Base-by-base conservation (phyloP, 805 yeast species). In the Saccharomycopsis sp. region DNA sequence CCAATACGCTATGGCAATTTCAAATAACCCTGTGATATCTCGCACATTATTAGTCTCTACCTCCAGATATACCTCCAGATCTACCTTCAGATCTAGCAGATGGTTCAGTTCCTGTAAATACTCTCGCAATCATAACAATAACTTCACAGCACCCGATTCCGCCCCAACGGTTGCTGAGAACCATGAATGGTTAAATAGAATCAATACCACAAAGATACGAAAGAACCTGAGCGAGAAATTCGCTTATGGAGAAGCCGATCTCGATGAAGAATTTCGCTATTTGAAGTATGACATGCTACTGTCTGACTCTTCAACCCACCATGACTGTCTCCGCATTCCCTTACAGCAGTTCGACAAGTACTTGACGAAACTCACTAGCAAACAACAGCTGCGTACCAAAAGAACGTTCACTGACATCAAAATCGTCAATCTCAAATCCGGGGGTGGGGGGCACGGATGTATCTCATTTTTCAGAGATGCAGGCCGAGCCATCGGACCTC, bases 391-490 rank as follows among this genome's bases (percentile, higher is more conserved):
- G 77, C 71, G 61, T 50, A 29, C 35, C 58, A 23, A 77, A 75
- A 72, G 76, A 57, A 66, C 72, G 42, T 86, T 80, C 67, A 72
- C 82, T 1, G 97, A 92, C 69, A 72, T 89, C 2, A 79, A 86
- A 59, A 78, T 89, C 5, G 77, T 93, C 8, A 81, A 81, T 57
- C 73, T 90, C 7, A 69, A 73, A 2, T 83, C 96, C 25, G 99
- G 99, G 0, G 76, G 74, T 47, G 99, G 99, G 20, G 99, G 99
- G 1, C 78, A 86, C 68, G 99, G 99, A 3, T 77, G 81, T 35
- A 86, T 90, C 0, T 87, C 97, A 0, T 94, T 94, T 71, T 80
- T 85, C 60, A 76, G 97, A 63, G 98, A 90, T 64, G 88, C 96
- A 2, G 89, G 91, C 47, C 73, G 89, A 50, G 78, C 96, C 0